A percentile compares a stretch with the other conserved stretches of the same genome.
Conservation (phyloP, 768 basidiomycete species). For the Rubroboletus pulcherrimus region DNA sequence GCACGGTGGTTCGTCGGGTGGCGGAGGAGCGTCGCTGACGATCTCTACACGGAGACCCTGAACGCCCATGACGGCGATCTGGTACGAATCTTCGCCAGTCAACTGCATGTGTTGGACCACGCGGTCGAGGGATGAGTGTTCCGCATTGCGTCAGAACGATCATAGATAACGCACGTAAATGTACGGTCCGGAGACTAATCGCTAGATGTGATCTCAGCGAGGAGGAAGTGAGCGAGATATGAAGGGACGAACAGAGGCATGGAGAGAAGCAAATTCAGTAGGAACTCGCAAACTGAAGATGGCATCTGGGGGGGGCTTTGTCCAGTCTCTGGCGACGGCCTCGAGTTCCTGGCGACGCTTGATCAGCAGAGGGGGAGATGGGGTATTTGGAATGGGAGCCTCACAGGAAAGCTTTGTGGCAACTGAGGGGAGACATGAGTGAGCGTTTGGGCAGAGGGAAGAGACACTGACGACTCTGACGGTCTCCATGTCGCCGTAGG, state of each 20-base stretch:
- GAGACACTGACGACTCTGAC: conserved; percentile 52
- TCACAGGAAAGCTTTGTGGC: conserved; percentile 61
- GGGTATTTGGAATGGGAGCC: conserved; percentile 19
- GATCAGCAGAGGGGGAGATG: background rate
- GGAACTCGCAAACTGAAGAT: conserved; percentile 75
- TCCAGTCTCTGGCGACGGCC: conserved; percentile 77
- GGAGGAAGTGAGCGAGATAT: conserved; percentile 8
- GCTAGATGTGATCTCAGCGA: conserved; percentile 42
- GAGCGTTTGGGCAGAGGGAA: background rate
- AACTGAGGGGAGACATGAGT: conserved; percentile 41
- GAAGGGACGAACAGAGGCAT: conserved; percentile 63
- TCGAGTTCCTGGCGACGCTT: conserved; percentile 63
- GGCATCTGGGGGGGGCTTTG: conserved; percentile 79
- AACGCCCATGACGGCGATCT: conserved; percentile 82
- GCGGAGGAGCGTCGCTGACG: conserved; percentile 80
- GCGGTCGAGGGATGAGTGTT: conserved; percentile 16
- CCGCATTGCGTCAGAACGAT: conserved; percentile 7
- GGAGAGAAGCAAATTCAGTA: conserved; percentile 82
- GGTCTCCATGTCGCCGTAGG: conserved; percentile 84
- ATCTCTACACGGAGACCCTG: conserved; percentile 84
- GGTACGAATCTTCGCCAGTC: conserved; percentile 82
- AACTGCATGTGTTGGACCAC: conserved; percentile 43
- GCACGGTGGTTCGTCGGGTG: conserved; percentile 81
- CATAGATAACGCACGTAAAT: conserved; percentile 60
- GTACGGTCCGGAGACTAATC: conserved; percentile 76